Evolutionary conservation across 106 monocot species (phyloP), one percentile per base, ranked within the genome.

Genomic region (Dendrobium huoshanense): DNA sequence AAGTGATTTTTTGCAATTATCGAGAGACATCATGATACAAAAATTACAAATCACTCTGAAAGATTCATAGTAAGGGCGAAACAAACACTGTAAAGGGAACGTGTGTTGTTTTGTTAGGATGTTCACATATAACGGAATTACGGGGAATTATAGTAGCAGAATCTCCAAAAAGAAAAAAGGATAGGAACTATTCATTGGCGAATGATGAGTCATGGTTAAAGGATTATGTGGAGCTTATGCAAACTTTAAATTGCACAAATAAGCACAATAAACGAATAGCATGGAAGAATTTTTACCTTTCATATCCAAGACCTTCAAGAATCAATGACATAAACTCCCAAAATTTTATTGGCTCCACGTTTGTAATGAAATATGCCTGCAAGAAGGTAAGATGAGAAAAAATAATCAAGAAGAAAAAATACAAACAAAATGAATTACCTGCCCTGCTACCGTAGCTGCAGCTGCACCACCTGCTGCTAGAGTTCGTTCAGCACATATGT

Each of bases 321-420:
- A 97, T 91, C 77, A 85, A 81, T 73, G 97, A 97, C 54, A 94
- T 84, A 79, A 97, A 97, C 80, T 94, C 94, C 97, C 97, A 97
- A 80, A 97, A 97, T 82, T 94, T 94, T 75, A 97, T 97, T 41
- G 94, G 87, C 51, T 97, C 90, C 89, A 89, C 91, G 80, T 97
- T 97, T 80, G 97, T 97, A 75, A 97, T 94, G 77, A 97, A 94
- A 79, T 89, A 97, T n/a, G 92, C 92, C 97, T 95, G 84, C 75
- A 85, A 22, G 44, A 51, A 27, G 65, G 27, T 55, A 17, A 73
- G 11, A 19, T 81, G 31, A 86, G 40, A 75, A 41, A 37, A 77
- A n/a, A 5, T 45, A 77, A 41, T 67, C 61, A 73, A 29, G 78
- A 17, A 55, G 84, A 67, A 49, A 2, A 61, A 55, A 25, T 3